phyloP scores from a whole-genome alignment of 1,284 basidiomycete species.

The Leccinum pachyderme region DNA sequence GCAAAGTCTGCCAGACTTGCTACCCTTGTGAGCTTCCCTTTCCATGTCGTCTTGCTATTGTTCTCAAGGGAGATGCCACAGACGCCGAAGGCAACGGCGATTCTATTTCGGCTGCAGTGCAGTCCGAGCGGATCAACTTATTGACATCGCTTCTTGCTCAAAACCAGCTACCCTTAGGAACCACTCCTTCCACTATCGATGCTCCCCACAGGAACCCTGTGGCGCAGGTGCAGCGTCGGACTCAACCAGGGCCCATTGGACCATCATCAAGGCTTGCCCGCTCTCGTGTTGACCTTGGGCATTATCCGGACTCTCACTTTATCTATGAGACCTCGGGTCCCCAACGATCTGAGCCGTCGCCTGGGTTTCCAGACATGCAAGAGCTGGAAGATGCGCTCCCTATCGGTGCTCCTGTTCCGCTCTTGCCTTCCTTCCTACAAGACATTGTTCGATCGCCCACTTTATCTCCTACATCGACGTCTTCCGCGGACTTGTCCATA shows the following conservation, averaged over 20 bases:
- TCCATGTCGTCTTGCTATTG: not conserved
- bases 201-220: conserved; percentile 42
- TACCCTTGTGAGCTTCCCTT: conserved; percentile 57
- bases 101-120: conserved; percentile 75
- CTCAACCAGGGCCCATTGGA: conserved; percentile 34
- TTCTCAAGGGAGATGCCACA: conserved; percentile 28
- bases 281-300: conserved; percentile 47
- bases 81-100: conserved; percentile 83
- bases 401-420: conserved; percentile 37
- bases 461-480: conserved; percentile 58
- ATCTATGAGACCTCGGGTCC: conserved; percentile 67
- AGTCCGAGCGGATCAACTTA: conserved; percentile 77
- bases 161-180: conserved; percentile 37
- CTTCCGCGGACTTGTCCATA: conserved; percentile 61
- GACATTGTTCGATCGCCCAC: conserved; percentile 67
- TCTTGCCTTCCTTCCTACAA: conserved; percentile 71
- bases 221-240: conserved; percentile 44
- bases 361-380: conserved; percentile 28
- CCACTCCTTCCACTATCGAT: conserved; percentile 24
- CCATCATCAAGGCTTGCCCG: conserved; percentile 39
- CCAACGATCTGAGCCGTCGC: conserved; percentile 18
- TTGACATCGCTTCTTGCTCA: conserved; percentile 66
- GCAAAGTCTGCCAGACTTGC: conserved; percentile 88
- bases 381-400: conserved; percentile 19
- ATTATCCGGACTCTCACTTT: conserved; percentile 44